Percentiles rank a stretch among this genome's conserved stretches.
Evolutionary conservation across 2,329 filamentous ascomycete genomes (phyloP).

Genomic region (Colletotrichum horii): DNA sequence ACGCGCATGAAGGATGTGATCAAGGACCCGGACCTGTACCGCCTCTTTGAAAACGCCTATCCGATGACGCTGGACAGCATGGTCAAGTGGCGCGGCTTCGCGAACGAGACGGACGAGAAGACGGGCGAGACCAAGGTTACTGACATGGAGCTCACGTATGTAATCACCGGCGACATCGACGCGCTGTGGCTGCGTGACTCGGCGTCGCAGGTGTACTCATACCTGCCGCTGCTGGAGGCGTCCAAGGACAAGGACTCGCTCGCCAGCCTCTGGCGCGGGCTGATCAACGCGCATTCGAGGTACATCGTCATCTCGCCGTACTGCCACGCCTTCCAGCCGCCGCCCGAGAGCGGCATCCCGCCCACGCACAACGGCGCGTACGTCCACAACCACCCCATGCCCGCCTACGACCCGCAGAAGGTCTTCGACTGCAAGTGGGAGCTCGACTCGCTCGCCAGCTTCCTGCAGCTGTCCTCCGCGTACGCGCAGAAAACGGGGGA

Average conservation of each 20-base stretch:
- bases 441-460: constrained; percentile 85
- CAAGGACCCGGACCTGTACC: constrained; percentile 68
- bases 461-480: constrained; percentile 79
- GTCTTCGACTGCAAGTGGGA: constrained; percentile 93
- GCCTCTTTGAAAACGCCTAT: constrained; percentile 83
- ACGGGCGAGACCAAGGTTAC: constrained; percentile 31
- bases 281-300: constrained; percentile 74
- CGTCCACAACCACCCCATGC: constrained; percentile 63
- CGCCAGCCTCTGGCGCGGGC: constrained; percentile 70
- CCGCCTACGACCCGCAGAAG: constrained; percentile 68
- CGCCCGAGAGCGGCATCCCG: constrained; percentile 71
- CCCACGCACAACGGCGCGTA: constrained; percentile 63
- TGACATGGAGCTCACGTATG: constrained; percentile 72
- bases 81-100: constrained; percentile 74
- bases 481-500: constrained; percentile 77
- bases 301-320: constrained; percentile 76
- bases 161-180: constrained; percentile 85
- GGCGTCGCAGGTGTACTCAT: constrained; percentile 74
- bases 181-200: constrained; percentile 91
- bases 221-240: constrained; percentile 64
- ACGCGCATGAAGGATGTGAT: constrained; percentile 41
- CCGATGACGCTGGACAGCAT: constrained; percentile 86
- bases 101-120: constrained; percentile 37
- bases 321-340: constrained; percentile 91
- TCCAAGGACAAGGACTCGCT: constrained; percentile 62